Percentiles rank a stretch among this genome's conserved stretches.
phyloP scores from a whole-genome alignment of 306 rosid species.

The Pyrus pyrifolia region DNA sequence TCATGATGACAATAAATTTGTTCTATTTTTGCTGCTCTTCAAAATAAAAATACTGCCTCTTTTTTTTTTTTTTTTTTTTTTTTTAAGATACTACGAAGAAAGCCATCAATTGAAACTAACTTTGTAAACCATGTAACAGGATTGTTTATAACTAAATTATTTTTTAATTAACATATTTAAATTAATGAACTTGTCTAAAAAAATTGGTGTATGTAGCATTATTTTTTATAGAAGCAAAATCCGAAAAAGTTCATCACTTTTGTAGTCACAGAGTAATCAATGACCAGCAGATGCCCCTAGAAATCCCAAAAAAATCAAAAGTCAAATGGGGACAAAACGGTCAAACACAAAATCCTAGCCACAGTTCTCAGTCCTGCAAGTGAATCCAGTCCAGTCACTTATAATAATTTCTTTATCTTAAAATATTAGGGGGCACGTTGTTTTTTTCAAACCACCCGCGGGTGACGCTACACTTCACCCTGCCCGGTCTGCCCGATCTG shows the following conservation, averaged over 20 bases:
- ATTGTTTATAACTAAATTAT: too few species aligned
- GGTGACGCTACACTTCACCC: constrained; percentile 36
- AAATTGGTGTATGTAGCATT: too few species aligned
- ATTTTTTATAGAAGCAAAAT: neutral
- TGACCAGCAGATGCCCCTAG: neutral
- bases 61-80: too few species aligned
- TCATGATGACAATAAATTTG: neutral
- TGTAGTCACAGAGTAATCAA: neutral
- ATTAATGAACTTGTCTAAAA: too few species aligned
- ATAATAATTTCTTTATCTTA: neutral
- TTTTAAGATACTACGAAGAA: too few species aligned
- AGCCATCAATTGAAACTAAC: too few species aligned
- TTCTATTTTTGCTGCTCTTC: too few species aligned
- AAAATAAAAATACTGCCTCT: too few species aligned
- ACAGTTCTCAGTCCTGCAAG: neutral
- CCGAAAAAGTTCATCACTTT: neutral
- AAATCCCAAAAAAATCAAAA: neutral
- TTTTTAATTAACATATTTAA: too few species aligned
- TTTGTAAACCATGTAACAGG: too few species aligned
- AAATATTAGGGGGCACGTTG: neutral
- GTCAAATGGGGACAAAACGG: constrained; percentile 22
- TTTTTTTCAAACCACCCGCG: constrained; percentile 8
- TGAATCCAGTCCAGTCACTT: neutral
- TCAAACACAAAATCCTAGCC: constrained; percentile 6
- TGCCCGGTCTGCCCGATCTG: constrained; percentile 43